Conservation (phyloP, 805 yeast species). For the Kodamaea restingae region DNA sequence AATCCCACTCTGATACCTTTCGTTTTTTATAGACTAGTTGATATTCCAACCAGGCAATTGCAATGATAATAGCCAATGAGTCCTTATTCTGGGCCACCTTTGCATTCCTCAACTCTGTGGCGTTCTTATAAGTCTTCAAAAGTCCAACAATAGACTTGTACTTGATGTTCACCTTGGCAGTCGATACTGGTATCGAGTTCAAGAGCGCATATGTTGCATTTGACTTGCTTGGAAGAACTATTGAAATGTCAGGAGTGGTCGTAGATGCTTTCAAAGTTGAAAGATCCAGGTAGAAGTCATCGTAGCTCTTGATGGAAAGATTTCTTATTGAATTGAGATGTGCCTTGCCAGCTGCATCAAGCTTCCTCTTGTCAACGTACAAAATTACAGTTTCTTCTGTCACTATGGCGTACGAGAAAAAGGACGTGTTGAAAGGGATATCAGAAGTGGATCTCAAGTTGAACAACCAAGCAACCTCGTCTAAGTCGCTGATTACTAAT, state of each 20-base stretch:
- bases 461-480: constrained; percentile 88
- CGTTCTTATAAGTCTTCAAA: constrained; percentile 74
- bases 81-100: constrained; percentile 77
- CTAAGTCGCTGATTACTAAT: constrained; percentile 67
- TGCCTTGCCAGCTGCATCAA: constrained; percentile 26
- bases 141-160: constrained; percentile 34
- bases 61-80: constrained; percentile 70
- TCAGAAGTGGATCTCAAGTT: constrained; percentile 76
- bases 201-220: constrained; percentile 31
- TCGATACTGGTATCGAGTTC: constrained; percentile 26
- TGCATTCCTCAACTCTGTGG: constrained; percentile 67
- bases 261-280: constrained; percentile 21
- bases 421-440: constrained; percentile 82
- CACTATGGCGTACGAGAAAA: constrained; percentile 59
- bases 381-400: constrained; percentile 37
- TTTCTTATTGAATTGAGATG: constrained; percentile 26
- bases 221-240: constrained; percentile 32
- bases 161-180: constrained; percentile 20
- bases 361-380: constrained; percentile 50
- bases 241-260: constrained; percentile 12
- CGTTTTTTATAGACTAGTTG: constrained; percentile 38
- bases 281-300: constrained; percentile 56
- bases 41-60: constrained; percentile 78
- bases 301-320: constrained; percentile 48
- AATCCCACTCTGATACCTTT: constrained; percentile 58